Evolutionary conservation across 2,329 filamentous ascomycete species (phyloP).

Genomic region (Blastomyces silverae): DNA sequence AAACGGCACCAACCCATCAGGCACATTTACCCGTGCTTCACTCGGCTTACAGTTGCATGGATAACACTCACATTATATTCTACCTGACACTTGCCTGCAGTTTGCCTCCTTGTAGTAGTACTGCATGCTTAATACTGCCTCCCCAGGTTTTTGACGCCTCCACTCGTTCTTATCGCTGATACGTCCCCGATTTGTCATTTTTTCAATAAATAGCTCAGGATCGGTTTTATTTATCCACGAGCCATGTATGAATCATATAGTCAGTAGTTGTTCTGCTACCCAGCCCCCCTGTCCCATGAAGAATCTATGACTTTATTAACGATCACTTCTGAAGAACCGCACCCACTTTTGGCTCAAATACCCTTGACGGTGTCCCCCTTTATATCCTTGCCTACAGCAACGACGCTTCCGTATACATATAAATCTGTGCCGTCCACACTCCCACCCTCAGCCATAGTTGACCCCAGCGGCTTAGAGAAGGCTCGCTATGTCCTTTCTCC

Average conservation of each 20-base stretch:
- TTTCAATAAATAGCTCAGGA: background rate
- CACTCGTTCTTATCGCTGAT: background rate
- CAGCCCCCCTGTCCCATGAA: slow-evolving; percentile 11
- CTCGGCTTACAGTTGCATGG: background rate
- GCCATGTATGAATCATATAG: slow-evolving; percentile 43
- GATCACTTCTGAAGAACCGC: slow-evolving; percentile 51
- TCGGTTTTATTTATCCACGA: background rate
- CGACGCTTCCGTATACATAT: slow-evolving; percentile 93
- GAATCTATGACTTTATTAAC: background rate
- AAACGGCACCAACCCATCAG: background rate
- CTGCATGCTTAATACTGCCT: background rate
- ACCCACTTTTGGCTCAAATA: slow-evolving; percentile 84
- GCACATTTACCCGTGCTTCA: background rate
- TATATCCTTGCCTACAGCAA: slow-evolving; percentile 78
- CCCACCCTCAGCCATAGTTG: slow-evolving; percentile 61
- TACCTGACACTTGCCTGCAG: background rate
- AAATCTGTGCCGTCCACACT: slow-evolving; percentile 81
- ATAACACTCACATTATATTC: background rate
- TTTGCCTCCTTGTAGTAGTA: background rate
- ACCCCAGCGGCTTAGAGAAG: slow-evolving; percentile 45
- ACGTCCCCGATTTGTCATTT: background rate
- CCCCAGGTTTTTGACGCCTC: background rate
- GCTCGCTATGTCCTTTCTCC: slow-evolving; percentile 71
- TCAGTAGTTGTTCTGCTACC: slow-evolving; percentile 25
- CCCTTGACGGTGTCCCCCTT: slow-evolving; percentile 92